Conservation (phyloP, 352 stramenopile species). For the Stramenopiles sp. region DNA sequence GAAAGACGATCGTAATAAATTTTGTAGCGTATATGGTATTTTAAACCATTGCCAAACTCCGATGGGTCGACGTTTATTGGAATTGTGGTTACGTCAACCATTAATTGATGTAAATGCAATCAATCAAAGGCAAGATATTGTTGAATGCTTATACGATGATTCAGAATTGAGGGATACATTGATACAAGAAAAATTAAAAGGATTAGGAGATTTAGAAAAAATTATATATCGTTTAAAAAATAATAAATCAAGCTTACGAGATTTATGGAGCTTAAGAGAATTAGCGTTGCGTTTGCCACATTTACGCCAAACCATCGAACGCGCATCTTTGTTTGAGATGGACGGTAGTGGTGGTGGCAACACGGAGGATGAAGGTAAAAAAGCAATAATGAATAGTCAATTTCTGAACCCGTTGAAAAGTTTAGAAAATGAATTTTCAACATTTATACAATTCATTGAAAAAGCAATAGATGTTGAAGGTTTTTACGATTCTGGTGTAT, state of each 20-base stretch:
- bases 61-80: slow-evolving; percentile 71
- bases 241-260: slow-evolving; percentile 51
- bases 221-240: slow-evolving; percentile 38
- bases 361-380: too few species aligned
- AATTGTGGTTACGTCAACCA: slow-evolving; percentile 90
- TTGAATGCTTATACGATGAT: slow-evolving; percentile 72
- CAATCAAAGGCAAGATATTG: slow-evolving; percentile 57
- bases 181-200: slow-evolving; percentile 59
- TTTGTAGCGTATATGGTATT: slow-evolving; percentile 66
- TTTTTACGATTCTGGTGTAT: not conserved
- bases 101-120: slow-evolving; percentile 66
- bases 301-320: not conserved
- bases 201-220: slow-evolving; percentile 45
- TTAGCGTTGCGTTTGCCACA: not conserved
- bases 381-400: not conserved
- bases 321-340: not conserved
- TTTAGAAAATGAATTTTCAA: not conserved
- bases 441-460: not conserved
- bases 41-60: slow-evolving; percentile 74
- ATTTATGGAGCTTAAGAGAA: slow-evolving; percentile 25
- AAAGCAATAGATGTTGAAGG: not conserved
- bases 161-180: slow-evolving; percentile 53
- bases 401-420: not conserved
- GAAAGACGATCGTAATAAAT: slow-evolving; percentile 26
- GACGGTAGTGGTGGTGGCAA: too few species aligned